These are phyloP conservation scores for Chlamydomonas sp. DNA, from an alignment of 139 green algal genomes.

Conservation along the genomic window DNA sequence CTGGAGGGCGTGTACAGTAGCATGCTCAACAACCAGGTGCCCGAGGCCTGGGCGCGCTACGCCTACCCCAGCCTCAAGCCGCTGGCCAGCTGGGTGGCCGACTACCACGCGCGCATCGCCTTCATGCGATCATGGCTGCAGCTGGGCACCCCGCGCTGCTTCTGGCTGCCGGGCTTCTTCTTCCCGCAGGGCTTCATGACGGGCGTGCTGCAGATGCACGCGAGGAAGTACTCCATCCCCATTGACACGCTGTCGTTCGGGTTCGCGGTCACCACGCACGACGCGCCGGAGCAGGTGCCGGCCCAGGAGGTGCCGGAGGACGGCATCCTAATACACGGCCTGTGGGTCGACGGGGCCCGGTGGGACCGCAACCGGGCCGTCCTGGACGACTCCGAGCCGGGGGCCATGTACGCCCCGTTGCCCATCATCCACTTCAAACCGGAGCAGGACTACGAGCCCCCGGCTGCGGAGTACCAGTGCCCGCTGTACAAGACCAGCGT, in stretches of 20 bases:
- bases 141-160: conserved; percentile 71
- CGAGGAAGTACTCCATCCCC: conserved; percentile 81
- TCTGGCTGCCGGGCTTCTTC: conserved; percentile 91
- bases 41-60: conserved; percentile 64
- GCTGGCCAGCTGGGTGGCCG: conserved; percentile 78
- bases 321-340: conserved; percentile 77
- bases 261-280: conserved; percentile 64
- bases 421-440: conserved; percentile 81
- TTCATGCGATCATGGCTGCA: conserved; percentile 87
- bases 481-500: conserved; percentile 89
- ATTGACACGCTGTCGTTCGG: conserved; percentile 87
- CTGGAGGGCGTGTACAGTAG: conserved; percentile 81
- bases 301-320: conserved; percentile 57
- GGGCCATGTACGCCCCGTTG: conserved; percentile 79
- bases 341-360: conserved; percentile 82
- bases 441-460: conserved; percentile 47
- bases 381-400: conserved; percentile 72
- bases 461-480: conserved; percentile 71
- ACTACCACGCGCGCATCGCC: conserved; percentile 79
- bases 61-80: conserved; percentile 88
- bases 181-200: conserved; percentile 93
- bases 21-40: conserved; percentile 80
- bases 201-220: conserved; percentile 86
- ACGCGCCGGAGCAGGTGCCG: conserved; percentile 32
- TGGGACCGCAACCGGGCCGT: conserved; percentile 56